Percentiles rank a stretch among this genome's conserved stretches.
These are phyloP conservation scores for Aspergillus pseudoterreus DNA, from an alignment of 2,329 filamentous ascomycete species.

Conservation along the genomic window DNA sequence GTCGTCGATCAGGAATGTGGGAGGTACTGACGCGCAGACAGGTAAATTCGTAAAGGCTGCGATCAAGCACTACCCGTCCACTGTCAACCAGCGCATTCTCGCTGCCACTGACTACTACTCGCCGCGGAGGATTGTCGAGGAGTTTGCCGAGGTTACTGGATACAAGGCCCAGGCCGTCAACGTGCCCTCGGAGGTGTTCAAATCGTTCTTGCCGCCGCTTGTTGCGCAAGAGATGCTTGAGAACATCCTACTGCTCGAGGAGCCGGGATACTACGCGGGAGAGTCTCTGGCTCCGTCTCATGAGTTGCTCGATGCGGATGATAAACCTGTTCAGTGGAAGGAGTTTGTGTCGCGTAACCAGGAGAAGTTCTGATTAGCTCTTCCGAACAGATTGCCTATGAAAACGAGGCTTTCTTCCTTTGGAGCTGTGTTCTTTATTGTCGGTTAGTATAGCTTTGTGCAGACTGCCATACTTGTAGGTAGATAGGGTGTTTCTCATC, in stretches of 20 bases:
- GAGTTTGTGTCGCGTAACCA: conserved; percentile 15
- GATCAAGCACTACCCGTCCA: conserved; percentile 40
- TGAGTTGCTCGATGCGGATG: conserved; percentile 17
- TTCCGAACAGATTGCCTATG: no score
- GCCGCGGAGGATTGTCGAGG: conserved; percentile 37
- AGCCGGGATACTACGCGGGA: conserved; percentile 53
- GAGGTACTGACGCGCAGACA: not conserved
- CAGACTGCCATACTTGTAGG: no score
- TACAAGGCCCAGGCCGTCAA: conserved; percentile 28
- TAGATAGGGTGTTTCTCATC: no score
- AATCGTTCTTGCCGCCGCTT: conserved; percentile 19
- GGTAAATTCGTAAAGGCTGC: conserved; percentile 27
- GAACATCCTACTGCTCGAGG: conserved; percentile 51
- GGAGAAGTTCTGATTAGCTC: conserved; percentile 1
- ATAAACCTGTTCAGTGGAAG: conserved; percentile 24
- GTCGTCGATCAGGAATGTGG: not conserved
- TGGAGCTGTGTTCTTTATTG: no score
- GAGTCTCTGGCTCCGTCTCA: conserved; percentile 25
- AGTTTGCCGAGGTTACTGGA: conserved; percentile 40
- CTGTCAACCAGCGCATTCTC: conserved; percentile 43
- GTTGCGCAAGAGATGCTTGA: conserved; percentile 49
- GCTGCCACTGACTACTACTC: conserved; percentile 43
- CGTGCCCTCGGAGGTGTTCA: conserved; percentile 23
- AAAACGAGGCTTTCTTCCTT: no score
- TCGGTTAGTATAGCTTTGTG: no score